Evolutionary conservation across 495 filamentous ascomycete species (phyloP), one percentile per base, ranked within the genome.

Genomic region (Staphylotrichum tortipilum): DNA sequence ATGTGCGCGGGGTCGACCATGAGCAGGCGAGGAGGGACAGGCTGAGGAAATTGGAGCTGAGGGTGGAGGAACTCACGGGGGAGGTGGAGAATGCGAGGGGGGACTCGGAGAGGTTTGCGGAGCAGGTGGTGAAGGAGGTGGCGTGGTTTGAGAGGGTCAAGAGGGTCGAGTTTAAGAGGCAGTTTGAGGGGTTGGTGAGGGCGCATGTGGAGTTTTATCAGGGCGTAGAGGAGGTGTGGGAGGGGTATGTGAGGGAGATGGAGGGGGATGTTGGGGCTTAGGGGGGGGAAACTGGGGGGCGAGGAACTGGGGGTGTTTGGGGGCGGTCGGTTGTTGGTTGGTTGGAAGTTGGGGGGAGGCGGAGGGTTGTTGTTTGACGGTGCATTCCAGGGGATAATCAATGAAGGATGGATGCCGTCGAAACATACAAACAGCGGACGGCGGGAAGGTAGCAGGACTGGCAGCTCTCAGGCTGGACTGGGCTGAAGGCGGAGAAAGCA

Each of bases 71-170:
- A 63, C 72, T 98, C 36, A 94, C 88, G 24, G 73, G 80, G 14
- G 94, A 91, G 62, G 89, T 92, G 1, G 92, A 97, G 61, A 77
- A 80, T 3, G 88, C 94, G 28, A 86, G 86, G 67, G 83, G 79
- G 51, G 82, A 81, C 11, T 85, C 81, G 1, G 88, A 96, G 59
- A 81, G 80, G 59, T 97, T 97, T 54, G 92, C 94, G 65, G 89
- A 95, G 57, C 88, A 96, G 68, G 89, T 95, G 19, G 82, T 96
- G 7, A 83, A 83, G 42, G 92, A 98, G 71, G 86, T 95, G 2
- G 80, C 74, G 12, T 90, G 94, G 63, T 98, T 98, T 64, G 92
- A 97, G 70, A 79, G 89, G 36, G 95, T 97, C 76, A 98, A 98
- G 70, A 80, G 85, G 23, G 75, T 85, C 45, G 92, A 98, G 73